Base-by-base conservation (phyloP, 306 rosid genomes). In the Begonia fuchsioides region DNA sequence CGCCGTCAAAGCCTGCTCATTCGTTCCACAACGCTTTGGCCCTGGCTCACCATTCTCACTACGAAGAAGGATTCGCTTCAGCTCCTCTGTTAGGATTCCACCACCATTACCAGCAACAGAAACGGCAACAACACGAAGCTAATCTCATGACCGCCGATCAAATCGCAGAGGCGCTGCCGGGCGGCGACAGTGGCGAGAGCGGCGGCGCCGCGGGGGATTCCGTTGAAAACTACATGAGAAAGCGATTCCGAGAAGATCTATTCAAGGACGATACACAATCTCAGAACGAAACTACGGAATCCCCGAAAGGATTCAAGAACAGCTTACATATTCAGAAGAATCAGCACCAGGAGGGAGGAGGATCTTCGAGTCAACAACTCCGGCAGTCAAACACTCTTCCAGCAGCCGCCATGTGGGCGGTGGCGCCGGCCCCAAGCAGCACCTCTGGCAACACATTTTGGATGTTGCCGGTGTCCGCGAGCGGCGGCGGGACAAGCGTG, bases 361-460 rank as follows among this genome's bases (percentile, higher is more conserved):
- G 64, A 13, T 62, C 93, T 59, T 69, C 93, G 0, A 66, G 79
- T 2, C 49, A 74, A 55, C 49, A 74, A 55, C 64, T 69, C 6
- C 63, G 96, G 13, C 67, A 77, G 0, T 53, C 90, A 0, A 80
- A 70, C 58, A 39, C 80, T 18, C 56, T 81, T 3, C 84, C 90
- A 0, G 80, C 70, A 1, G 52, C 86, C 0, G 81, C 96, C 39
- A 82, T 87, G 96, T 87, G 96, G 96, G 94, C 94, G 3, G 80
- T 79, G 18, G 80, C 78, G 1, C 79, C 93, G 0, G 68, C 71
- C 10, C 65, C 83, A 1, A 47, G 59, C 1, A 76, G 72, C 6
- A 77, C 76, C 2, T 61, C 84, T 1, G 82, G 90, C 6, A 87
- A 68, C 73, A 68, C 96, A 49, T 77, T 87, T 40, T 87, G 96